Evolutionary conservation across 495 filamentous ascomycete genomes (phyloP).

Genomic region (Rhypophila decipiens): DNA sequence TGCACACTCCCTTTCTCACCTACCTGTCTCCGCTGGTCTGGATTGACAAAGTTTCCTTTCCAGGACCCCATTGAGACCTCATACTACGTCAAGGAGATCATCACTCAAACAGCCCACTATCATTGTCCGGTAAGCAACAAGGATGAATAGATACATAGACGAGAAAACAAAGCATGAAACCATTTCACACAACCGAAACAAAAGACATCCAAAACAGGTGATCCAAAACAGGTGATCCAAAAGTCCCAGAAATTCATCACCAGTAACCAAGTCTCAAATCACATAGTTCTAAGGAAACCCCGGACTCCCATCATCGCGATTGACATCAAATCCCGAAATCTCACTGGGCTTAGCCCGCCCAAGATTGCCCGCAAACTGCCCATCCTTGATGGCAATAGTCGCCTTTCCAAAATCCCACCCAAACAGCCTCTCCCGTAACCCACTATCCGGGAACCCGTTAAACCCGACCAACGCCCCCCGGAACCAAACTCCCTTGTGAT

Average conservation of each 20-base stretch:
- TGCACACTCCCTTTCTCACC: too few relatives aligned
- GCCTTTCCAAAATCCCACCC: constrained; percentile 25
- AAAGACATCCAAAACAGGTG: too few relatives aligned
- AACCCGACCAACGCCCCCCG: constrained; percentile 30
- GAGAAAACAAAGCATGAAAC: too few relatives aligned
- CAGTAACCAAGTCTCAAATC: not conserved
- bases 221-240: too few relatives aligned
- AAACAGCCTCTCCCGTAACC: constrained; percentile 19
- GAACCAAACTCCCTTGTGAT: constrained; percentile 34
- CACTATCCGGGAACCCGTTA: constrained; percentile 30
- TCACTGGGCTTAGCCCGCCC: constrained; percentile 20
- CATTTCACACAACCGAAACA: too few relatives aligned
- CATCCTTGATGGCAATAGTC: constrained; percentile 33
- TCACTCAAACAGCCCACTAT: too few relatives aligned
- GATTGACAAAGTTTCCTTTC: too few relatives aligned
- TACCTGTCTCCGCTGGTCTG: too few relatives aligned
- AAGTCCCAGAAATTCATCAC: not conserved
- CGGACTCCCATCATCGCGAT: constrained; percentile 32
- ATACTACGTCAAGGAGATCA: too few relatives aligned
- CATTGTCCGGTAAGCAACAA: too few relatives aligned
- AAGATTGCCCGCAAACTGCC: constrained; percentile 24
- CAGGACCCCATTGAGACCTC: too few relatives aligned
- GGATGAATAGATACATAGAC: too few relatives aligned
- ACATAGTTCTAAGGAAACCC: constrained; percentile 18
- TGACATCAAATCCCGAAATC: constrained; percentile 27